Evolutionary conservation across 208 protist species (phyloP).

Genomic region (Acanthamoeba castellanii): DNA sequence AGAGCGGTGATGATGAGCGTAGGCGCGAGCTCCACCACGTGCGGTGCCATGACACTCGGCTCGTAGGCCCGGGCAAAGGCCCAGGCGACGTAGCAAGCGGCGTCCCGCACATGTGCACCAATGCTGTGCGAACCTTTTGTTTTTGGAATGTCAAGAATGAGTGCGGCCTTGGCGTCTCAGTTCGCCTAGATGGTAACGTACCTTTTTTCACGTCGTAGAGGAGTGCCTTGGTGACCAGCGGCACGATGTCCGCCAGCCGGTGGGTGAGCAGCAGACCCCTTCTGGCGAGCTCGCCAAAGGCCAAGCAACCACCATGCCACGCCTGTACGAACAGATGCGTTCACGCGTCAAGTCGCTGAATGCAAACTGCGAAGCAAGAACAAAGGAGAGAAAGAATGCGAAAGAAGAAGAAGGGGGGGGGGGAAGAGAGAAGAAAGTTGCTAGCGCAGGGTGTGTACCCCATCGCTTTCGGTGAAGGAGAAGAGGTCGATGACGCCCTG

Average conservation of each 20-base stretch:
- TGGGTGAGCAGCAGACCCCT: constrained; percentile 94
- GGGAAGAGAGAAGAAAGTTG: not conserved
- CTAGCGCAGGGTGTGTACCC: constrained; percentile 47
- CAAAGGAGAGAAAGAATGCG: no score
- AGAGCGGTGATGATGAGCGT: constrained; percentile 91
- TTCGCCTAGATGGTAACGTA: constrained; percentile 78
- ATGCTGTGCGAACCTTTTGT: constrained; percentile 91
- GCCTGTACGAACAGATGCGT: constrained; percentile 55
- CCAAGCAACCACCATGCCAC: constrained; percentile 97
- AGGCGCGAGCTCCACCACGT: constrained; percentile 86
- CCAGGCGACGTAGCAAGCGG: constrained; percentile 98
- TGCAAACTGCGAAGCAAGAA: no score
- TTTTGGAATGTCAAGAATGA: no score
- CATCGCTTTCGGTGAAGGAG: constrained; percentile 32
- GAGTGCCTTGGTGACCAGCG: constrained; percentile 87
- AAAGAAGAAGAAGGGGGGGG: not conserved
- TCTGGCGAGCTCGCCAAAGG: constrained; percentile 96
- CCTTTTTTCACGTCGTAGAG: constrained; percentile 96
- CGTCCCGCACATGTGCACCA: constrained; percentile 98
- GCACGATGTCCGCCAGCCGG: constrained; percentile 91
- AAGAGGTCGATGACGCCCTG: constrained; percentile 91
- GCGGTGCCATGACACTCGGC: constrained; percentile 91
- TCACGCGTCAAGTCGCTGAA: no score
- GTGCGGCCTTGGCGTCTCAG: no score
- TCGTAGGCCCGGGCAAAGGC: constrained; percentile 98